Evolutionary conservation across 108 stramenopile genomes (phyloP).

Genomic region (Nitzschia sp.): DNA sequence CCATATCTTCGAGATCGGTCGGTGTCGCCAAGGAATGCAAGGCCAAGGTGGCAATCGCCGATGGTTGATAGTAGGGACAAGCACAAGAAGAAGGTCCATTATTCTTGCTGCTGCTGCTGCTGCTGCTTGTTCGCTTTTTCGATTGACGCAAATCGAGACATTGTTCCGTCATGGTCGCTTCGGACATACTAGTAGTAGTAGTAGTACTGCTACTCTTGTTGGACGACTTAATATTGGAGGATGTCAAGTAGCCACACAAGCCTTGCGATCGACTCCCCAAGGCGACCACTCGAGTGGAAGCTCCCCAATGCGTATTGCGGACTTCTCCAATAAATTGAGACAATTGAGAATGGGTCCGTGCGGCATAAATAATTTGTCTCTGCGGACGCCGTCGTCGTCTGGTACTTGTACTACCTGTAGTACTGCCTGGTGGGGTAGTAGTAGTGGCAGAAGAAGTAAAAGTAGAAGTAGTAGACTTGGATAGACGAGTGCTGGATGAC

Average conservation of each 20-base stretch:
- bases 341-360: slow-evolving; percentile 96
- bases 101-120: too few species aligned
- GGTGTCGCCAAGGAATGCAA: slow-evolving; percentile 77
- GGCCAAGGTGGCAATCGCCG: slow-evolving; percentile 73
- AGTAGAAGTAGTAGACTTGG: too few species aligned
- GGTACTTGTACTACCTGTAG: too few species aligned
- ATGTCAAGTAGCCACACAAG: slow-evolving; percentile 65
- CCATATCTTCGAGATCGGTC: slow-evolving; percentile 92
- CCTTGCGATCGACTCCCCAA: slow-evolving; percentile 80
- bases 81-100: slow-evolving; percentile 5
- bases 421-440: background rate
- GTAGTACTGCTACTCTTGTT: slow-evolving; percentile 15
- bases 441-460: background rate
- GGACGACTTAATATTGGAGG: slow-evolving; percentile 28
- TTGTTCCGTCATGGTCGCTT: slow-evolving; percentile 79
- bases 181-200: too few species aligned
- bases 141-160: slow-evolving; percentile 92
- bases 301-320: slow-evolving; percentile 64
- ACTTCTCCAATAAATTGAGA: slow-evolving; percentile 95
- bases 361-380: slow-evolving; percentile 85
- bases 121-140: slow-evolving; percentile 25
- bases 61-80: slow-evolving; percentile 69
- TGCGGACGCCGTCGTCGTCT: too few species aligned
- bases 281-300: slow-evolving; percentile 73
- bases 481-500: too few species aligned